Conservation (phyloP, 2,329 filamentous ascomycete genomes). For the Hypoxylon sp. region DNA sequence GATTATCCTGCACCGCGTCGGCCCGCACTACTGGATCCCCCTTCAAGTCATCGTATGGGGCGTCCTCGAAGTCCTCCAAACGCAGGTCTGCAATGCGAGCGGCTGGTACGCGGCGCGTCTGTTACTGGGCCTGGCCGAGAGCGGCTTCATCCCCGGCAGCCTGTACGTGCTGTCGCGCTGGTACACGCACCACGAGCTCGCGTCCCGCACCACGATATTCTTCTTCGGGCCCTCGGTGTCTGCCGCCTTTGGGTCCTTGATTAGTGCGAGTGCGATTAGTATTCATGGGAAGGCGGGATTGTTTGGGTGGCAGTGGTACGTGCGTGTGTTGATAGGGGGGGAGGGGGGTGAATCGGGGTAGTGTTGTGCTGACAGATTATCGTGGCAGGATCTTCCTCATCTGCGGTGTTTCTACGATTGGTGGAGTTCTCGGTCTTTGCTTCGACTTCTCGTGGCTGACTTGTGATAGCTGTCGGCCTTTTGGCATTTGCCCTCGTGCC, state of each 20-base stretch:
- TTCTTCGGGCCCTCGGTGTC: slow-evolving; percentile 40
- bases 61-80: slow-evolving; percentile 35
- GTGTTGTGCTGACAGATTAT: too few relatives aligned
- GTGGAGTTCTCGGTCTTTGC: too few relatives aligned
- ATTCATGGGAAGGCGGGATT: slow-evolving; percentile 30
- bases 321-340: slow-evolving; percentile 2
- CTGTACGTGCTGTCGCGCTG: slow-evolving; percentile 39
- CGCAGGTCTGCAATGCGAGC: slow-evolving; percentile 31
- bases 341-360: too few relatives aligned
- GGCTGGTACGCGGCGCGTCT: slow-evolving; percentile 39
- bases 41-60: slow-evolving; percentile 40
- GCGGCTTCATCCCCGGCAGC: slow-evolving; percentile 40
- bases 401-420: slow-evolving; percentile 40
- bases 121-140: slow-evolving; percentile 38
- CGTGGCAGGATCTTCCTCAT: slow-evolving; percentile 40
- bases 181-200: slow-evolving; percentile 41
- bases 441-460: too few relatives aligned
- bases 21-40: slow-evolving; percentile 41
- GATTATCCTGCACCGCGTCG: slow-evolving; percentile 40
- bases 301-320: slow-evolving; percentile 36
- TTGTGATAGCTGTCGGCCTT: slow-evolving; percentile 37
- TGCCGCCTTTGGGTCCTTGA: slow-evolving; percentile 40
- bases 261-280: slow-evolving; percentile 37
- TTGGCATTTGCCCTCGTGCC: slow-evolving; percentile 39
- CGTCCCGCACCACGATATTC: slow-evolving; percentile 38